Evolutionary conservation across 345 rosid species (phyloP).

Genomic region (Euphorbia peplus): DNA sequence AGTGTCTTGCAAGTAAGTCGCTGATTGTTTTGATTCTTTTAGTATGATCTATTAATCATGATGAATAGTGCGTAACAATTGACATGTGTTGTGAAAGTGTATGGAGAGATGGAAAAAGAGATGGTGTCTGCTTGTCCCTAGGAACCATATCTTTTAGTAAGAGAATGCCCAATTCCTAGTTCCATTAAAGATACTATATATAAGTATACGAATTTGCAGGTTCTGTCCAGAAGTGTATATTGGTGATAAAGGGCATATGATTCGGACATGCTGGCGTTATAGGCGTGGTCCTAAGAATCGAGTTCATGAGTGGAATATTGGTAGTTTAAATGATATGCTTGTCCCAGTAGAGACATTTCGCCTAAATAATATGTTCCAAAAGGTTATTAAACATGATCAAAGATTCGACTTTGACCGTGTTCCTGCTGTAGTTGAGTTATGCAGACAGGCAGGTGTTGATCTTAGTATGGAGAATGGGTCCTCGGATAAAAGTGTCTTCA

Average conservation of each 20-base stretch:
- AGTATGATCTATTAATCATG: neutral
- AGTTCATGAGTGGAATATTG: slow-evolving; percentile 79
- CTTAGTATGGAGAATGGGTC: slow-evolving; percentile 26
- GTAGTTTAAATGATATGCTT: slow-evolving; percentile 62
- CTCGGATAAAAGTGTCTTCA: slow-evolving; percentile 10
- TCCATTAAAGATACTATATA: no score
- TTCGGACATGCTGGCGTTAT: slow-evolving; percentile 73
- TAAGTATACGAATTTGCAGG: slow-evolving; percentile 35
- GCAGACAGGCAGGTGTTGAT: slow-evolving; percentile 80
- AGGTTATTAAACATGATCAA: slow-evolving; percentile 58
- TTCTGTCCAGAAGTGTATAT: slow-evolving; percentile 77
- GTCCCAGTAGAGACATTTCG: slow-evolving; percentile 70
- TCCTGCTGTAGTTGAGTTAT: slow-evolving; percentile 79
- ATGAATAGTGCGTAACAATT: neutral
- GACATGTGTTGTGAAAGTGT: neutral
- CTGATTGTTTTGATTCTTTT: neutral
- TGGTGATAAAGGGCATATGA: slow-evolving; percentile 83
- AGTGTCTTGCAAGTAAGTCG: slow-evolving; percentile 69
- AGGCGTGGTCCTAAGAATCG: slow-evolving; percentile 51
- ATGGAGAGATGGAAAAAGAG: neutral
- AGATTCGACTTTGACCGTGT: slow-evolving; percentile 75
- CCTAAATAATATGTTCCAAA: slow-evolving; percentile 53
- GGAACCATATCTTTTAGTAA: no score
- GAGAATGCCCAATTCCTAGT: no score
- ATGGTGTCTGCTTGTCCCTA: no score